Evolutionary conservation across 768 basidiomycete species (phyloP).

Genomic region (Phanerochaete carnosa): DNA sequence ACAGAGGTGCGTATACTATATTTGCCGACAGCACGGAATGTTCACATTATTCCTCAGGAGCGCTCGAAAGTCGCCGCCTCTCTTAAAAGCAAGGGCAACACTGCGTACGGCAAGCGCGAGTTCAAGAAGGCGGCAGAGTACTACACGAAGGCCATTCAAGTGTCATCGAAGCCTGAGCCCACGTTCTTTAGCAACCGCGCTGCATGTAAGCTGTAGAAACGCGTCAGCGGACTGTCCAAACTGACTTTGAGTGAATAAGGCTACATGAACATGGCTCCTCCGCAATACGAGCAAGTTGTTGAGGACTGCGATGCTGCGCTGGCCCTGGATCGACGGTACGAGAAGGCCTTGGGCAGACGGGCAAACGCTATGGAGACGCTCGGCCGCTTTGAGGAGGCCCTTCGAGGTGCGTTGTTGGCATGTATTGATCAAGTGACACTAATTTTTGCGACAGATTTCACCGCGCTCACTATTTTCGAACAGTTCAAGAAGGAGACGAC

Average conservation of each 20-base stretch:
- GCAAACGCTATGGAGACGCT: slow-evolving; percentile 83
- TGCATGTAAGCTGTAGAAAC: slow-evolving; percentile 61
- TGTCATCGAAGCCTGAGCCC: slow-evolving; percentile 78
- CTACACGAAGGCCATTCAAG: slow-evolving; percentile 73
- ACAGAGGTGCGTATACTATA: slow-evolving; percentile 42
- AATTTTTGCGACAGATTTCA: slow-evolving; percentile 63
- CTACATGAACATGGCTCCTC: slow-evolving; percentile 88
- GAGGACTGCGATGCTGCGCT: slow-evolving; percentile 89
- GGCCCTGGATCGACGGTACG: slow-evolving; percentile 75
- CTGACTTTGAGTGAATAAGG: slow-evolving; percentile 38
- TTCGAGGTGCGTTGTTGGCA: slow-evolving; percentile 57
- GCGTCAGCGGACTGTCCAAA: neutral
- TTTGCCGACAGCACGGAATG: neutral
- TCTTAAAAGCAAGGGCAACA: slow-evolving; percentile 71
- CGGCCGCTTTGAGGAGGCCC: slow-evolving; percentile 66
- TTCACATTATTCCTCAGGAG: slow-evolving; percentile 41
- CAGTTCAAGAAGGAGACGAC: slow-evolving; percentile 83
- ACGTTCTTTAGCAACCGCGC: slow-evolving; percentile 98
- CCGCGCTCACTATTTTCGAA: slow-evolving; percentile 93
- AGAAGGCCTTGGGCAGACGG: slow-evolving; percentile 89
- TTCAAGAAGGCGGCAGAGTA: slow-evolving; percentile 57
- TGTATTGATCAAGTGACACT: neutral
- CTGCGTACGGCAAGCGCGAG: slow-evolving; percentile 60
- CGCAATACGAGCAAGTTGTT: slow-evolving; percentile 78
- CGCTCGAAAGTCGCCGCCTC: slow-evolving; percentile 57